These are phyloP conservation scores for Bipolaris bicolor DNA, from an alignment of 2,329 filamentous ascomycete genomes.

Conservation along the genomic window DNA sequence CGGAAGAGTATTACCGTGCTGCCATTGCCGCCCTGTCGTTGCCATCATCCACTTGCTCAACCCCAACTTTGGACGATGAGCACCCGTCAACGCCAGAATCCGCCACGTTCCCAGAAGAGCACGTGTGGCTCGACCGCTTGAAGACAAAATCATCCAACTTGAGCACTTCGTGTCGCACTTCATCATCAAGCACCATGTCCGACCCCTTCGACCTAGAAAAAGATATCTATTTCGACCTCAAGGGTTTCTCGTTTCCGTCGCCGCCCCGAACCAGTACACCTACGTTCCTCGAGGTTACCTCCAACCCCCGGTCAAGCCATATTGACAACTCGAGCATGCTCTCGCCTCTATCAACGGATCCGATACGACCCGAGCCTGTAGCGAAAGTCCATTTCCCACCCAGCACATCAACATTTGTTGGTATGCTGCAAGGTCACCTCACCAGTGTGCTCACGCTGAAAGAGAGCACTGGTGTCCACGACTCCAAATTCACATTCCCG, in stretches of 20 bases:
- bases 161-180: slow-evolving; percentile 15
- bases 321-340: slow-evolving; percentile 2
- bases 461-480: slow-evolving; percentile 14
- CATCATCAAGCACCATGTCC: slow-evolving; percentile 34
- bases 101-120: slow-evolving; percentile 21
- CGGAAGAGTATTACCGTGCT: slow-evolving; percentile 45
- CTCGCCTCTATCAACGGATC: slow-evolving; percentile 1
- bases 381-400: slow-evolving; percentile 21
- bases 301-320: neutral
- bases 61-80: slow-evolving; percentile 25
- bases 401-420: slow-evolving; percentile 34
- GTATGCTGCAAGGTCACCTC: slow-evolving; percentile 39
- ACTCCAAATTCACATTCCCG: slow-evolving; percentile 21
- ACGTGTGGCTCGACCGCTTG: slow-evolving; percentile 16
- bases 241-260: slow-evolving; percentile 7
- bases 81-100: slow-evolving; percentile 28
- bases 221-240: slow-evolving; percentile 11
- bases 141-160: slow-evolving; percentile 32
- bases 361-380: slow-evolving; percentile 5
- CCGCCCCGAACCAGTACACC: slow-evolving; percentile 3
- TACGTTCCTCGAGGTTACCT: neutral
- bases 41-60: slow-evolving; percentile 5
- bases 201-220: slow-evolving; percentile 18
- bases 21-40: slow-evolving; percentile 34
- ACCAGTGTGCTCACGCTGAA: slow-evolving; percentile 34